Base-by-base conservation (phyloP, 2,329 filamentous ascomycete species). In the Botrytis cinerea region DNA sequence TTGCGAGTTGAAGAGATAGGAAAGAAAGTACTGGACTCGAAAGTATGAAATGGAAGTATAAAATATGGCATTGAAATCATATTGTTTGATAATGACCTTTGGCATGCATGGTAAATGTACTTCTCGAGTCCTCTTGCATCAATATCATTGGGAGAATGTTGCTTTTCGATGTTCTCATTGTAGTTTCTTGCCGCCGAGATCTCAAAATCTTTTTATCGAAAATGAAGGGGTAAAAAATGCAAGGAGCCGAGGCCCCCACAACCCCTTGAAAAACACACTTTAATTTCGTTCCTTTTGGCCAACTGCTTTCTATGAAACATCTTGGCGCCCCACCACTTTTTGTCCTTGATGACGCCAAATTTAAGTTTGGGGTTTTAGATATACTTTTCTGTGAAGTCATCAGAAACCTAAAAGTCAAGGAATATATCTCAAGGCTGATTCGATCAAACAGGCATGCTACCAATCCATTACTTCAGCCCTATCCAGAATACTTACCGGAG, bases 181-280 rank as follows among this genome's bases (percentile, higher is more conserved):
- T 8, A 40, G 10, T 61, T 38, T 16, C 22, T n/a, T 25, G 40
- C 25, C 35, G 12, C 22, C 3, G 6, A 16, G 25, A 25, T 61
- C 10, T 20, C 12, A 61, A 61, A 38, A 9, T 40, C 8, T 61
- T 16, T 40, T 61, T 61, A 1, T n/a, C 25, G 43, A 64, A 46
- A 46, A 64, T 64, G 62, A 64, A 64, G 43, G 62, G 40, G 62
- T 46, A 64, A 64, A 64, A 40, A 64, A 46, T 18, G 60, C 35
- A 46, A 40, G 46, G 38, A 62, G 61, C 38, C 40, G 16, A 63
- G n/a, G 38, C 25, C 25, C 25, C n/a, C 40, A 18, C 62, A 22
- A 64, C 40, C 40, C 32, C 32, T 20, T n/a, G 12, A 18, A 38
- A 48, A 66, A 51, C 45, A 10, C 28, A 67, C 45, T 51, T n/a